phyloP scores from a whole-genome alignment of 345 rosid genomes.

The Hevea brasiliensis region DNA sequence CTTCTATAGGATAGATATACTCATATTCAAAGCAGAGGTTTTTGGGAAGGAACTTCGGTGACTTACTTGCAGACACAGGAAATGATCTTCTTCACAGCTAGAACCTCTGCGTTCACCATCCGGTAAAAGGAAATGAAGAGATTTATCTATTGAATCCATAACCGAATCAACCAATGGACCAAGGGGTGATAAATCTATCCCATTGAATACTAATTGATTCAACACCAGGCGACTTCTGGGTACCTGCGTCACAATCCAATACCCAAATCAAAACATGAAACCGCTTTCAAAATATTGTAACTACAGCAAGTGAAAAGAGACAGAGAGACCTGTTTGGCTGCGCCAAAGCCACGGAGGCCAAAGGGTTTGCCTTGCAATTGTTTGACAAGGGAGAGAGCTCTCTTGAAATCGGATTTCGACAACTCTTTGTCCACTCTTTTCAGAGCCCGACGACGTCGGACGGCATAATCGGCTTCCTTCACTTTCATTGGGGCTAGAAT shows the following conservation, averaged over 20 bases:
- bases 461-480: conserved; percentile 9
- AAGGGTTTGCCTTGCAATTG: conserved; percentile 41
- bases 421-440: conserved; percentile 50
- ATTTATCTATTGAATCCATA: conserved; percentile 30
- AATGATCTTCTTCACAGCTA: conserved; percentile 32
- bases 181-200: conserved; percentile 24
- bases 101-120: conserved; percentile 22
- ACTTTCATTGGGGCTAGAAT: neutral
- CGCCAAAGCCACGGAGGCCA: conserved; percentile 50
- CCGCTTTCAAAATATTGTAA: no score
- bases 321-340: conserved; percentile 45
- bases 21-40: no score
- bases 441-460: conserved; percentile 41
- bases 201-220: conserved; percentile 34
- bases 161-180: conserved; percentile 38
- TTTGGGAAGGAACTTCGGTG: no score
- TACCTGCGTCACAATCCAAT: conserved; percentile 23
- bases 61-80: conserved; percentile 32
- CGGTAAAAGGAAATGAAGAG: conserved; percentile 28
- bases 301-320: no score
- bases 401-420: neutral
- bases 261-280: no score
- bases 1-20: neutral
- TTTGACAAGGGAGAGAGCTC: no score
- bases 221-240: conserved; percentile 34